Evolutionary conservation across 805 yeast species (phyloP), one percentile per base, ranked within the genome.

Genomic region (Yamadazyma laniorum): DNA sequence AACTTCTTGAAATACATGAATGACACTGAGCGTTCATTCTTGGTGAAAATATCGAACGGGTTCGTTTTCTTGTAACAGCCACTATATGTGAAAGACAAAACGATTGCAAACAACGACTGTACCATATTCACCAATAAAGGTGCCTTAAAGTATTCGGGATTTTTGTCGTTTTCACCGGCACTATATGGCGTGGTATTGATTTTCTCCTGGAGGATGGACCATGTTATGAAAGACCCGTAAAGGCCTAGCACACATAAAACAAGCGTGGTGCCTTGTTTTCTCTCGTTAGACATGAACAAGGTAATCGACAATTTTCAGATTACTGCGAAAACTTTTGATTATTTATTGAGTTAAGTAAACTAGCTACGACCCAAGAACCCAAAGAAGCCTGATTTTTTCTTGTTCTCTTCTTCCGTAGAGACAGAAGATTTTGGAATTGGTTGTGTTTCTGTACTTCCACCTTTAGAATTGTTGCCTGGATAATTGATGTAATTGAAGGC

Each of bases 151-250:
- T 66, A 69, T 17, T 39, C 32, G 9, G 18, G 12, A 19, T 67
- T 72, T 3, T 58, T 53, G 12, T 47, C 45, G 18, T 28, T 15
- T 5, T 45, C 57, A 13, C 85, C 87, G 13, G 29, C 6, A n/a
- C 13, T 26, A 61, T 89, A 88, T 9, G 85, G 76, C 32, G 80
- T 81, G 1, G 89, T 79, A 11, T 89, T 75, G 47, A 93, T 78
- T 32, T 91, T 80, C 59, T 93, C 99, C 55, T 93, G 98, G 9
- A 93, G 75, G 25, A 87, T 74, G 0, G 95, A 89, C 99, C 99
- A 93, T 1, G 91, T 74, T 18, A 93, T 64, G 52, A 93, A 93
- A 34, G 96, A 83, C 2, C 77, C 79, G 54, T 93, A 93, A 25
- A 93, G 85, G 0, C 97, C 97, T 8, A 53, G 37, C 5, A 68